Percentiles rank a stretch among this genome's conserved stretches.
These are phyloP conservation scores for Trifolium repens DNA, from an alignment of 306 rosid species.

Conservation along the genomic window DNA sequence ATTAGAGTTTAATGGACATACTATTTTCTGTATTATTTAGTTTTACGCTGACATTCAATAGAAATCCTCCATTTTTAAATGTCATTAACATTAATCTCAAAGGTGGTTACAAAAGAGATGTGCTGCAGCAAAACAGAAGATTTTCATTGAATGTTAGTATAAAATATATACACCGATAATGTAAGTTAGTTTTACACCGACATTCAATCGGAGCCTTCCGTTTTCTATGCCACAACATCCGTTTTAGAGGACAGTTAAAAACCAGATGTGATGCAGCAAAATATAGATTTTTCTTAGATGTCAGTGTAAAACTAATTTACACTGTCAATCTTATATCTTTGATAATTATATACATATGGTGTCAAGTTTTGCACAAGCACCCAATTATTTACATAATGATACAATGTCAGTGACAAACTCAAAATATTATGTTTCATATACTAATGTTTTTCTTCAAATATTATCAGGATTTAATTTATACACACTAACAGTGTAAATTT, in stretches of 20 bases:
- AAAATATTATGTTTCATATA: not conserved
- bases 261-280: not conserved
- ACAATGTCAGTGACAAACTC: constrained; percentile 2
- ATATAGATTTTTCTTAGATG: not conserved
- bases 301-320: not conserved
- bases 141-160: not conserved
- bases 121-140: not conserved
- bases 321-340: not conserved
- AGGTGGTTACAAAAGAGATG: not conserved
- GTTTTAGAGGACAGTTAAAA: not conserved
- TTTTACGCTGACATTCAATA: not conserved
- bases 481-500: too few relatives aligned
- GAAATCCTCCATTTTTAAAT: not conserved
- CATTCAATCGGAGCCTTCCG: not conserved
- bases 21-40: not conserved
- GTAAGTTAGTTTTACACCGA: not conserved
- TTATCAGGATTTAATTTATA: not conserved
- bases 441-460: not conserved
- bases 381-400: not conserved
- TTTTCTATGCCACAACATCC: not conserved
- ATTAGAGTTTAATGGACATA: not conserved
- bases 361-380: not conserved
- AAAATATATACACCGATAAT: not conserved
- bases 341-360: not conserved
- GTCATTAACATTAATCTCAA: not conserved